Evolutionary conservation across 2,329 filamentous ascomycete species (phyloP).

Genomic region (Cladophialophora psammophila): DNA sequence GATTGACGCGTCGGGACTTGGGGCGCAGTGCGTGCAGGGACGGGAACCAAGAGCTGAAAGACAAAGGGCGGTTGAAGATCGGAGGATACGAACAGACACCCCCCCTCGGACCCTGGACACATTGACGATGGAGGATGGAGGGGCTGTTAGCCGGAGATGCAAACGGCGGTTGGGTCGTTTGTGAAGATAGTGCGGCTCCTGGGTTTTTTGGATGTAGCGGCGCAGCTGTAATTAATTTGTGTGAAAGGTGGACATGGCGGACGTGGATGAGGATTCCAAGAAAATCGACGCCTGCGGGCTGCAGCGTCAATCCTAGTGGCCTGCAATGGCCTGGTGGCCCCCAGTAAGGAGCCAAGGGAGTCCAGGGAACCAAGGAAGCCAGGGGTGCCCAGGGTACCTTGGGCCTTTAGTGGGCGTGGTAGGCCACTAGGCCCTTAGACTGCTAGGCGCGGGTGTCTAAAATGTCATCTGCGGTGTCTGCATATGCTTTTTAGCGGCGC

Average conservation of each 20-base stretch:
- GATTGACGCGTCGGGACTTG: constrained; percentile 26
- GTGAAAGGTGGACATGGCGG: neutral
- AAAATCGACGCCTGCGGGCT: neutral
- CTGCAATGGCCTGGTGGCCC: too few relatives aligned
- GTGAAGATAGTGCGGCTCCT: neutral
- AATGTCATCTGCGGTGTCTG: constrained; percentile 17
- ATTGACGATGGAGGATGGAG: neutral
- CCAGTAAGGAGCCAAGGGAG: neutral
- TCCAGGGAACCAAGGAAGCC: too few relatives aligned
- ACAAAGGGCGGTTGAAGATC: neutral
- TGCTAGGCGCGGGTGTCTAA: constrained; percentile 9
- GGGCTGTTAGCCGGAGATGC: neutral
- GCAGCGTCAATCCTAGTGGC: constrained; percentile 1
- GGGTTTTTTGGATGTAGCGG: neutral
- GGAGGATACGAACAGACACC: neutral
- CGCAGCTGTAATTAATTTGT: neutral
- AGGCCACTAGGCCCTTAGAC: neutral
- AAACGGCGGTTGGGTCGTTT: neutral
- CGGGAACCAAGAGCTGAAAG: neutral
- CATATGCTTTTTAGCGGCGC: constrained; percentile 14
- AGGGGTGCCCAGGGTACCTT: neutral
- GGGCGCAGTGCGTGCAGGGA: constrained; percentile 24
- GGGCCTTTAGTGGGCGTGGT: neutral
- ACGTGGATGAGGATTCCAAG: constrained; percentile 16
- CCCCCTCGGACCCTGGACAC: neutral